Evolutionary conservation across 2,329 filamentous ascomycete species (phyloP), one percentile per base, ranked within the genome.

Genomic region (Diatrype stigma): DNA sequence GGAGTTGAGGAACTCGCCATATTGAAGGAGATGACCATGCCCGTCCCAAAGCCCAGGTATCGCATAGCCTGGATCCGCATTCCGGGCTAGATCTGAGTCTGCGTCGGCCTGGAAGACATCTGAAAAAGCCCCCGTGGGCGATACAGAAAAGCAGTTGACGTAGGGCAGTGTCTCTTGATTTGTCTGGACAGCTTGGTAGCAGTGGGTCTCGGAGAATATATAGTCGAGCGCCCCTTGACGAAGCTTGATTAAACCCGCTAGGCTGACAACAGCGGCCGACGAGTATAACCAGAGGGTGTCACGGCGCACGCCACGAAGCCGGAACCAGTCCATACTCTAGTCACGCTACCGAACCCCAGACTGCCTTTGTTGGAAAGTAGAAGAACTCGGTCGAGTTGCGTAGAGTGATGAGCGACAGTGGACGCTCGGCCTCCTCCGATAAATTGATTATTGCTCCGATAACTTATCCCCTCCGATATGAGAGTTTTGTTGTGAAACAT

Each of bases 1-100:
- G 4, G 82, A 85, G 59, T 85, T 78, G 35, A 88, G 69, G 60
- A 85, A 84, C 66, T 88, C 84, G 47, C 82, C 86, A 63, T 85
- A 87, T 58, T 80, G 77, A 17, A 85, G 63, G 45, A 89, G 68
- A 62, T 89, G 86, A 0, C 83, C 86, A 63, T 89, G 86, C 0
- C 84, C 85, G 56, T 89, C 86, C 80, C 85, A 88, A 2, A 89
- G 71, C 0, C 85, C 85, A 0, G 86, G 86, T 23, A 87, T 78
- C 2, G 79, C 84, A 57, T 81, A 76, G 0, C 82, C 83, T 5
- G 66, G 56, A 12, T 71, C 59, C 21, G 67, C 68, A 16, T 63
- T 63, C 17, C 64, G 60, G 14, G 63, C 58, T 21, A 64, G 50
- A 7, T 57, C 59, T 0, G 63, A 65, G 8, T 61, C 62, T 16